Conservation (phyloP, 2,329 filamentous ascomycete species). For the Sordariomycetes sp. region DNA sequence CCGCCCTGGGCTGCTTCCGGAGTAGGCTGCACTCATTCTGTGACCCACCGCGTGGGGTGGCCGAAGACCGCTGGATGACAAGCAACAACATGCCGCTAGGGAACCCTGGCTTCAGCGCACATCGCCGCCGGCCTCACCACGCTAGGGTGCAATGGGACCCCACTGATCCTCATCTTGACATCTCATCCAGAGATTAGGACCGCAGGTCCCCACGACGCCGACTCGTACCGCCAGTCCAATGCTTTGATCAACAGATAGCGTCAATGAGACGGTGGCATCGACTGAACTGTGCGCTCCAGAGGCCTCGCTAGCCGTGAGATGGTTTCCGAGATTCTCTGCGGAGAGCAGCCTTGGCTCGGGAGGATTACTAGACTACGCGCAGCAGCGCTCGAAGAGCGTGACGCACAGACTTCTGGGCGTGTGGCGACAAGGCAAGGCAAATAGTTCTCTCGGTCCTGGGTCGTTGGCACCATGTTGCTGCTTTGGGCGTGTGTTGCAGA, state of each 20-base stretch:
- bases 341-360: no score
- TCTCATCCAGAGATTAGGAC: not conserved
- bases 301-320: no score
- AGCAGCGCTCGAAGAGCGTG: no score
- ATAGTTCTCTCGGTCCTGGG: no score
- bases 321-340: not conserved
- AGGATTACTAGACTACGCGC: no score
- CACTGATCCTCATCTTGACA: slow-evolving; percentile 3
- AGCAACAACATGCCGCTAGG: not conserved
- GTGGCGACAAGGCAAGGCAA: no score
- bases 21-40: not conserved
- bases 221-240: no score
- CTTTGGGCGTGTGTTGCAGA: no score
- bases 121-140: slow-evolving; percentile 3
- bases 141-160: not conserved
- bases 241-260: no score
- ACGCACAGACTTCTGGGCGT: no score
- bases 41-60: not conserved
- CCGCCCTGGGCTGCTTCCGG: not conserved
- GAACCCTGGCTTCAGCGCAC: slow-evolving; percentile 1
- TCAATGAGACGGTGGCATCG: not conserved
- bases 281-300: not conserved
- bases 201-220: no score
- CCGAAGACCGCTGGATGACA: not conserved
- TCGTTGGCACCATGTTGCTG: no score